These are phyloP conservation scores for Juncus inflexus DNA, from an alignment of 176 grass and related monocot genomes.

Conservation along the genomic window DNA sequence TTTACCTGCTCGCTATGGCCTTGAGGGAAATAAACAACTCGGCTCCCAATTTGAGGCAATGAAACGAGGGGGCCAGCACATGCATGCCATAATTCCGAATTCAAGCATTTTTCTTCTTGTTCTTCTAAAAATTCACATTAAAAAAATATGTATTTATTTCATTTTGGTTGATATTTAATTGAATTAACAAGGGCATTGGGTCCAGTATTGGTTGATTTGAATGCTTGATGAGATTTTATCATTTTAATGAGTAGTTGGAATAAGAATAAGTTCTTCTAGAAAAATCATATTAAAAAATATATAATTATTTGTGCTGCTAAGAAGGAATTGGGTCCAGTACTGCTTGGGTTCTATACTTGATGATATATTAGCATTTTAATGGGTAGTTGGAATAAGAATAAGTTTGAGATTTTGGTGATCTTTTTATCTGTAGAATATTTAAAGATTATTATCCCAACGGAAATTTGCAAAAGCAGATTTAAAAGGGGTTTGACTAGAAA, in stretches of 20 bases:
- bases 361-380: neutral
- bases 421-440: constrained; percentile 6
- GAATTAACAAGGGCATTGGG: constrained; percentile 15
- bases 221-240: no score
- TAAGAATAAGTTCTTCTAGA: constrained; percentile 6
- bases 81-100: constrained; percentile 99
- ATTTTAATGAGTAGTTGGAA: constrained; percentile 21
- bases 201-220: constrained; percentile 1
- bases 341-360: neutral
- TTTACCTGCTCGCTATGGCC: constrained; percentile 96
- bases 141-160: neutral
- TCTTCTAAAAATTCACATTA: constrained; percentile 34
- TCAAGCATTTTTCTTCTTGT: constrained; percentile 79
- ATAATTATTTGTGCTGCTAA: neutral
- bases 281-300: no score
- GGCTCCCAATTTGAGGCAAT: constrained; percentile 70
- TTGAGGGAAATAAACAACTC: constrained; percentile 95
- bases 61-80: constrained; percentile 97
- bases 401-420: constrained; percentile 11
- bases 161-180: no score
- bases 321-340: constrained; percentile 19
- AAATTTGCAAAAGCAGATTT: neutral
- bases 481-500: constrained; percentile 22
- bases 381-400: constrained; percentile 23
- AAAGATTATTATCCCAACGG: constrained; percentile 18